Evolutionary conservation across 208 protist species (phyloP), one percentile per base, ranked within the genome.

Genomic region (Leishmania lainsoni): DNA sequence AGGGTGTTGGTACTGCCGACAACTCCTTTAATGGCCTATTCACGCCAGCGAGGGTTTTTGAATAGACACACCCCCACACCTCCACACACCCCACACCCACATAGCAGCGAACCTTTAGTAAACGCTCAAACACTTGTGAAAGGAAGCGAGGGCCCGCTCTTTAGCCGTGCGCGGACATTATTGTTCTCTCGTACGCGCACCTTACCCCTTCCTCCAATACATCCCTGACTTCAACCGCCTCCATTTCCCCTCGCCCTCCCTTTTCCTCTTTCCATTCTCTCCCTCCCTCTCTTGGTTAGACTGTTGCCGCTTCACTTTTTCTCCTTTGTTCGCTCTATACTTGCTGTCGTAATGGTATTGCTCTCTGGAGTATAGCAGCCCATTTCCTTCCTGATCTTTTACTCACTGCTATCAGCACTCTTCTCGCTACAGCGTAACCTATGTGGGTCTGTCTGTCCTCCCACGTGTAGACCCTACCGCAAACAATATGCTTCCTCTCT

Each of bases 341-440:
- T 5, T 48, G 54, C 29, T 20, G 51, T 14, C 35, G 72, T 63
- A 10, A 22, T 48, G n/a, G 14, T 63, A 16, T n/a, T 56, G 51
- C 29, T 29, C 5, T 76, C 48, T 59, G 81, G 54, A 10, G 16
- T 76, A 66, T 77, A 45, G 10, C 1, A 29, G 22, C 22, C 5
- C 17, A 72, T 58, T 14, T 81, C 65, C 45, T 70, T 81, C 12
- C 72, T 14, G 56, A 56, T 66, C 59, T 58, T 5, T 48, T 83
- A 65, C 35, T 54, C 72, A 52, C 72, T 59, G 32, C 35, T 73
- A 58, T 73, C 45, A 49, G 68, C 26, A 32, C 68, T 54, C 26
- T 52, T 72, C 68, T 54, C 26, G 45, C 17, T 54, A n/a, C 68
- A 73, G 68, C 68, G 68, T 73, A 29, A 45, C 9, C 29, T 1